Evolutionary conservation across 306 rosid genomes (phyloP).

Genomic region (Hippophae tibetana): DNA sequence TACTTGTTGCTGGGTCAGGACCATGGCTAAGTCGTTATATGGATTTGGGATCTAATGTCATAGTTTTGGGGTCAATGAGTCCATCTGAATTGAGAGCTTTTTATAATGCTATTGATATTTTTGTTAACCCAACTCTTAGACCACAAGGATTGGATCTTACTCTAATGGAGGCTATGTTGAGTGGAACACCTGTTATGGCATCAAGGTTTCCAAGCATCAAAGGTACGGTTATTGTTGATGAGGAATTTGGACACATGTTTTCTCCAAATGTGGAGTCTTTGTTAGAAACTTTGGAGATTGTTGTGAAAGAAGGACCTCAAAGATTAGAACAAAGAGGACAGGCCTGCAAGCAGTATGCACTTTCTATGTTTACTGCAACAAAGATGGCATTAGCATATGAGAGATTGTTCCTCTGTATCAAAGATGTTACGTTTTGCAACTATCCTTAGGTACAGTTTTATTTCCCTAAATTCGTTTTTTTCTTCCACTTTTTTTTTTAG

Average conservation of each 20-base stretch:
- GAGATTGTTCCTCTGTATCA: slow-evolving; percentile 76
- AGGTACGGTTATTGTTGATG: slow-evolving; percentile 65
- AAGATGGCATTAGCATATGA: slow-evolving; percentile 93
- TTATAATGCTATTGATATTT: slow-evolving; percentile 69
- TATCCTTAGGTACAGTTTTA: slow-evolving; percentile 32
- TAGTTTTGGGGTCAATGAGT: slow-evolving; percentile 72
- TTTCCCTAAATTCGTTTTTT: too few species aligned
- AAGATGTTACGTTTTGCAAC: slow-evolving; percentile 49
- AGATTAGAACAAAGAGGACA: slow-evolving; percentile 60
- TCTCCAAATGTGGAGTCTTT: slow-evolving; percentile 80
- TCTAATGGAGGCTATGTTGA: slow-evolving; percentile 93
- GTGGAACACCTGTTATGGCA: slow-evolving; percentile 78
- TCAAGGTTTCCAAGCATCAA: slow-evolving; percentile 91
- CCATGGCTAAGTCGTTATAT: slow-evolving; percentile 77
- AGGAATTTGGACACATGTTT: slow-evolving; percentile 73
- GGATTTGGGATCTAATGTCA: slow-evolving; percentile 62
- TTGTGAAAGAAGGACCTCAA: slow-evolving; percentile 50
- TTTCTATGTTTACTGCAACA: slow-evolving; percentile 71
- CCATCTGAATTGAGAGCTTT: slow-evolving; percentile 56
- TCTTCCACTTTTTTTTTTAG: too few species aligned
- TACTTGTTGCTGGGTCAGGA: slow-evolving; percentile 85
- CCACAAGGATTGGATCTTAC: slow-evolving; percentile 96
- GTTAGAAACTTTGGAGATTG: slow-evolving; percentile 54
- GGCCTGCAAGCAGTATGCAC: slow-evolving; percentile 57
- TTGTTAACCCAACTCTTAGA: slow-evolving; percentile 82